Evolutionary conservation across 2,329 filamentous ascomycete genomes (phyloP), one percentile per base, ranked within the genome.

Genomic region (Periconia digitata): DNA sequence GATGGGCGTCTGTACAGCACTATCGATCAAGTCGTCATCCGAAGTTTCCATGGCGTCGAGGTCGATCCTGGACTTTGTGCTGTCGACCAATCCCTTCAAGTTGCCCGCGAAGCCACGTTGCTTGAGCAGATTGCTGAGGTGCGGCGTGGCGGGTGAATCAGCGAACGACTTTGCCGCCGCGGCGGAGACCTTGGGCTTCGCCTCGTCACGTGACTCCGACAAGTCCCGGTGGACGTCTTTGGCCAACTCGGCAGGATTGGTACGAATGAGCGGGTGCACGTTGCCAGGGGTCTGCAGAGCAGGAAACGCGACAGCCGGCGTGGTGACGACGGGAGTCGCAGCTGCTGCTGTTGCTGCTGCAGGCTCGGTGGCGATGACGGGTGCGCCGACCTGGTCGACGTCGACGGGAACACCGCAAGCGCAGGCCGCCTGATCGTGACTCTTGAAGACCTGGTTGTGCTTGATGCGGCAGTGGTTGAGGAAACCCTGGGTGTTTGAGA

Each of bases 381-480:
- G 66, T 35, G 66, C 58, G 15, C 65, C 66, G 18, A 58, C 59
- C 49, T 87, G 84, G 55, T 87, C 81, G 54, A 83, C 77, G 60
- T 95, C 89, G 49, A 96, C 84, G 12, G 87, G 84, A 58, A 92
- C 86, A 44, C 94, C 94, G 60, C 90, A 95, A 50, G 89, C 87
- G 47, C 92, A 81, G 27, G 92, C 94, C 53, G 94, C 94, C 64
- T 92, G 90, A 70, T 97, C 92, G 65, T 99, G 94, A 61, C 90
- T 96, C 74, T 95, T 92, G 77, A 92, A 97, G 55, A 95, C 91
- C 50, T 90, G 83, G 67, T 87, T 89, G 74, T 99, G 94, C 21
- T 92, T 91, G 62, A 99, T 97, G 48, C 94, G 90, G 69, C 92
- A 97, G 69, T 99, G 94, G 67, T 99, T 99, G 75, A 99, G 94